Conservation (phyloP, 352 stramenopile species). For the Globisporangium mamillatum region DNA sequence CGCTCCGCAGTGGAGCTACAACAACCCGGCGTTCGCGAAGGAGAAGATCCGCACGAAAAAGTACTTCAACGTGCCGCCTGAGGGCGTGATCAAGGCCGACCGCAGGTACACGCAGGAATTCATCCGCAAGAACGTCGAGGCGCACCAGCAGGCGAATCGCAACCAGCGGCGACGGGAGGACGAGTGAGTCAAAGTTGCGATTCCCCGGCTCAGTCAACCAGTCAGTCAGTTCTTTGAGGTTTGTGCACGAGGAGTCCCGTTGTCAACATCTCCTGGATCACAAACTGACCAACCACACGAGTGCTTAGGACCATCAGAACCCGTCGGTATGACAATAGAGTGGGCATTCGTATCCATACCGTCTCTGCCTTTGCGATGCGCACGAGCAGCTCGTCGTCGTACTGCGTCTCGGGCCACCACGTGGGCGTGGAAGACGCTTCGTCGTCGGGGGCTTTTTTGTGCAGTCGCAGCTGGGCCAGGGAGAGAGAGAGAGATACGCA, state of each 20-base stretch:
- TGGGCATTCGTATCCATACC: slow-evolving; percentile 16
- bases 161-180: slow-evolving; percentile 12
- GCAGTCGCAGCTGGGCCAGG: slow-evolving; percentile 29
- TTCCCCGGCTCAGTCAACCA: no score
- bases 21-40: slow-evolving; percentile 40
- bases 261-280: slow-evolving; percentile 19
- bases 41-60: slow-evolving; percentile 39
- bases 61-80: slow-evolving; percentile 48
- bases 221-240: background rate
- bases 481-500: background rate
- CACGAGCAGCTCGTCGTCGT: slow-evolving; percentile 25
- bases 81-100: slow-evolving; percentile 50
- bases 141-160: slow-evolving; percentile 33
- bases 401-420: slow-evolving; percentile 61
- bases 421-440: slow-evolving; percentile 22
- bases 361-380: slow-evolving; percentile 44
- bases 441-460: slow-evolving; percentile 20
- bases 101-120: slow-evolving; percentile 68
- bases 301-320: background rate
- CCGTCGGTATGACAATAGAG: slow-evolving; percentile 1
- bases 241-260: background rate
- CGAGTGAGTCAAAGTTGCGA: background rate
- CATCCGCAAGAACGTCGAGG: slow-evolving; percentile 52
- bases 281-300: background rate
- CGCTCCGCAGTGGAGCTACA: slow-evolving; percentile 45